Conservation (phyloP, 352 stramenopile species). For the Blastocystis sp. region DNA sequence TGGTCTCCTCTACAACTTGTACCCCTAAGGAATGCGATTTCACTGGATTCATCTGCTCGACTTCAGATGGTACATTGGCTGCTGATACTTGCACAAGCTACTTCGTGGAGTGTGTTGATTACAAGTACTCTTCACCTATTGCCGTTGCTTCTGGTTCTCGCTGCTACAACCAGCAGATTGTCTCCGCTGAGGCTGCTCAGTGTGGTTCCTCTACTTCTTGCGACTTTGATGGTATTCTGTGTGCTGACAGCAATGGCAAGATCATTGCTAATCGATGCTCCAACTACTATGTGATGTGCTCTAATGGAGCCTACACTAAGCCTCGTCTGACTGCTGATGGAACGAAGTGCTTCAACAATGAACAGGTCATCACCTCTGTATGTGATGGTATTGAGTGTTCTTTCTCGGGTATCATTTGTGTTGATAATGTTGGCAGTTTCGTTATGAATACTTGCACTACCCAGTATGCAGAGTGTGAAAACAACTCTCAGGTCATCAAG, state of each 20-base stretch:
- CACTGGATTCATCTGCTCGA: slow-evolving; percentile 49
- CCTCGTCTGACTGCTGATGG: slow-evolving; percentile 11
- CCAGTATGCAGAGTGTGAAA: slow-evolving; percentile 25
- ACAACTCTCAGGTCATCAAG: neutral
- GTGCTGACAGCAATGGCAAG: slow-evolving; percentile 13
- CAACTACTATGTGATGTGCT: slow-evolving; percentile 54
- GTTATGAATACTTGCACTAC: slow-evolving; percentile 54
- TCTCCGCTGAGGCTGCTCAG: neutral
- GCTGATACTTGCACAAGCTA: slow-evolving; percentile 12
- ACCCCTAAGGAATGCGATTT: slow-evolving; percentile 29
- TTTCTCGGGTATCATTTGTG: slow-evolving; percentile 51
- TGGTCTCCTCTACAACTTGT: neutral
- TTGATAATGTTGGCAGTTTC: slow-evolving; percentile 10
- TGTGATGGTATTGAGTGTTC: slow-evolving; percentile 37
- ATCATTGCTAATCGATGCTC: slow-evolving; percentile 33
- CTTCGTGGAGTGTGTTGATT: slow-evolving; percentile 52
- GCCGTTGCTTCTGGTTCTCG: neutral
- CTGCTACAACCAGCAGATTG: slow-evolving; percentile 59
- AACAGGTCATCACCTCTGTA: slow-evolving; percentile 39
- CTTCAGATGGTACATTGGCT: neutral
- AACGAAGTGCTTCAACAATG: slow-evolving; percentile 61
- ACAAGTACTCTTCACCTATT: slow-evolving; percentile 42
- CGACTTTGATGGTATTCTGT: slow-evolving; percentile 46
- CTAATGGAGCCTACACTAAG: slow-evolving; percentile 12
- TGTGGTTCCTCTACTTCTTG: neutral